Evolutionary conservation across 805 yeast species (phyloP).

Genomic region (Myxozyma udenii): DNA sequence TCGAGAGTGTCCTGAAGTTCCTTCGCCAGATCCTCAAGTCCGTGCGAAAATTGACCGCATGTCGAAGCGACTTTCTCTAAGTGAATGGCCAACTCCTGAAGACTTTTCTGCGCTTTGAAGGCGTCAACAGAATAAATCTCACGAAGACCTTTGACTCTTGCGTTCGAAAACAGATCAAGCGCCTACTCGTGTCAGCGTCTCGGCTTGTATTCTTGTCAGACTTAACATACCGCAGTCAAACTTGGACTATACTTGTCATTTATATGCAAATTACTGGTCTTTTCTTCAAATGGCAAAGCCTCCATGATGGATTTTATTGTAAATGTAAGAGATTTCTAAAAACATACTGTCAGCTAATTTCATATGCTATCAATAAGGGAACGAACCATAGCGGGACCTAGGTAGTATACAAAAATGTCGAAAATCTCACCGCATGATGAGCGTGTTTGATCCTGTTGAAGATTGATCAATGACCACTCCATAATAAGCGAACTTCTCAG

Average conservation of each 20-base stretch:
- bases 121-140: conserved; percentile 56
- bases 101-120: conserved; percentile 43
- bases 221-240: conserved; percentile 11
- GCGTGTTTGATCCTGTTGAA: conserved; percentile 8
- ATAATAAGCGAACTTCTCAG: conserved; percentile 65
- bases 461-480: conserved; percentile 24
- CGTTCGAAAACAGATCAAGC: conserved; percentile 51
- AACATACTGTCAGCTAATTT: neutral
- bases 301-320: conserved; percentile 54
- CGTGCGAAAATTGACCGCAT: conserved; percentile 73
- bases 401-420: conserved; percentile 60
- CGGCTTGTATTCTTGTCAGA: no score
- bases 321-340: conserved; percentile 26
- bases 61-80: conserved; percentile 82
- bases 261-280: conserved; percentile 39
- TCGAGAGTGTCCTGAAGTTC: conserved; percentile 45
- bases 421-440: conserved; percentile 47
- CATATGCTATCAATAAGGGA: conserved; percentile 33
- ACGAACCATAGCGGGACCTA: conserved; percentile 70
- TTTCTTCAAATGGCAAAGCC: conserved; percentile 54
- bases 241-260: conserved; percentile 43
- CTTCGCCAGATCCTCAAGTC: conserved; percentile 58
- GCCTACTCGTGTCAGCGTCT: conserved; percentile 34
- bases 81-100: conserved; percentile 46
- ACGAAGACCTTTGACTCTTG: conserved; percentile 56